Percentiles rank a stretch among this genome's conserved stretches.
These are phyloP conservation scores for Russula abietina DNA, from an alignment of 768 basidiomycete species.

Conservation along the genomic window DNA sequence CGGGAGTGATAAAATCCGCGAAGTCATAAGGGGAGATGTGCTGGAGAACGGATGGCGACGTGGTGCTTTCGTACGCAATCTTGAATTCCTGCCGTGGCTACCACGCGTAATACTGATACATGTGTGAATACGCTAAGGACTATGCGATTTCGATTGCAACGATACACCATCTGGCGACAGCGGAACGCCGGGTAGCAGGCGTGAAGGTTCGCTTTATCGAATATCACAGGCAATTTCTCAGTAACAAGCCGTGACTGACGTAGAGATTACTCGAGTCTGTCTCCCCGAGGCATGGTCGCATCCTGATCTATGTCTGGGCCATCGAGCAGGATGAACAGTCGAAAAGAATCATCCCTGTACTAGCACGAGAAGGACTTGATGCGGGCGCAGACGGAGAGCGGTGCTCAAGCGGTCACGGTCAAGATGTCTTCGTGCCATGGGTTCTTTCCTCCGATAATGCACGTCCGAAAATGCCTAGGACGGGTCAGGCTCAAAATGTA, in stretches of 20 bases:
- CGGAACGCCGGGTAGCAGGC: conserved; percentile 60
- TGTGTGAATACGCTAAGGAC: conserved; percentile 49
- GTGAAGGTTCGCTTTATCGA: conserved; percentile 51
- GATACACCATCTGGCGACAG: conserved; percentile 89
- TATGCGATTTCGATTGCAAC: conserved; percentile 97
- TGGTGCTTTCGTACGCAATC: conserved; percentile 61
- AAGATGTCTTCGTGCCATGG: conserved; percentile 92
- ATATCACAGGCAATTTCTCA: background rate
- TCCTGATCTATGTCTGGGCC: conserved; percentile 96
- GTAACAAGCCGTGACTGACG: conserved; percentile 4
- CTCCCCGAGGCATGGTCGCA: conserved; percentile 62
- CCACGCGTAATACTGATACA: background rate
- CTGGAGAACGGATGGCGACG: conserved; percentile 66
- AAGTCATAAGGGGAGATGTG: conserved; percentile 79
- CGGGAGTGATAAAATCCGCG: conserved; percentile 40
- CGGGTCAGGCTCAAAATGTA: conserved; percentile 24
- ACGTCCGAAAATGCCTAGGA: conserved; percentile 21
- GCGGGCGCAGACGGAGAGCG: conserved; percentile 24
- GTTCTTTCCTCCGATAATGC: conserved; percentile 43
- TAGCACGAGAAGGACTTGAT: conserved; percentile 24
- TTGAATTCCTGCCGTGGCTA: conserved; percentile 28
- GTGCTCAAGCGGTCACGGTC: conserved; percentile 47
- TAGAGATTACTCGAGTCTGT: conserved; percentile 63
- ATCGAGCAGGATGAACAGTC: conserved; percentile 85
- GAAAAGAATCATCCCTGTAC: conserved; percentile 56